A percentile compares a stretch with the other conserved stretches of the same genome.
These are phyloP conservation scores for Mytilinidion resinicola DNA, from an alignment of 495 filamentous ascomycete genomes.

Conservation along the genomic window DNA sequence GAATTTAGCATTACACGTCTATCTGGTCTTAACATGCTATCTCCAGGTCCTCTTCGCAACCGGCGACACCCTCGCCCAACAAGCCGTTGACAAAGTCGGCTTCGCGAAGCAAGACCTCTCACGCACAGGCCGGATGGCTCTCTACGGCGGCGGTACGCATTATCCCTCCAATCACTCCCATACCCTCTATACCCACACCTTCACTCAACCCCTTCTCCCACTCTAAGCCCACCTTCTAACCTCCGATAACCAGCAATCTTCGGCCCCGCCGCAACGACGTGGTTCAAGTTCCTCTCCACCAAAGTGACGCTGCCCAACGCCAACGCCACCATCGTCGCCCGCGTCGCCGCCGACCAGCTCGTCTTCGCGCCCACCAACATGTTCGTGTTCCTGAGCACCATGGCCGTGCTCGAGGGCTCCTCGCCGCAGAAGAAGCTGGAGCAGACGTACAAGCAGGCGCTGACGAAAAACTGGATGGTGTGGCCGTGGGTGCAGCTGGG, in stretches of 20 bases:
- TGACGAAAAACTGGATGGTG: slow-evolving; percentile 81
- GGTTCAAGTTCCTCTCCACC: slow-evolving; percentile 75
- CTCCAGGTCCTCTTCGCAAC: slow-evolving; percentile 75
- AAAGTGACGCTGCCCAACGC: slow-evolving; percentile 55
- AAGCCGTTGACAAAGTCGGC: slow-evolving; percentile 78
- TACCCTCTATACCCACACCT: slow-evolving; percentile 7
- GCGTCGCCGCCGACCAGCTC: slow-evolving; percentile 78
- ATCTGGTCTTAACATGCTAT: neutral
- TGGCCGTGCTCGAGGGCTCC: slow-evolving; percentile 81
- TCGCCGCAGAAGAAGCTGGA: slow-evolving; percentile 64
- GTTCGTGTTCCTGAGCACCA: slow-evolving; percentile 71
- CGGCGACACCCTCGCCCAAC: slow-evolving; percentile 89
- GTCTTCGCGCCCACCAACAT: slow-evolving; percentile 80
- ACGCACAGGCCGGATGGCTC: slow-evolving; percentile 81
- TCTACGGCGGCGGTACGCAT: slow-evolving; percentile 78
- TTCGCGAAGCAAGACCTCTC: slow-evolving; percentile 70
- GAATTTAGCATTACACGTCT: no score
- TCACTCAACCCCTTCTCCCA: slow-evolving; percentile 11
- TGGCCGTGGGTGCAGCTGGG: slow-evolving; percentile 88
- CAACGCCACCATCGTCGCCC: slow-evolving; percentile 67
- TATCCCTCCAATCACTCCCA: slow-evolving; percentile 1
- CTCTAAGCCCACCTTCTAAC: slow-evolving; percentile 7
- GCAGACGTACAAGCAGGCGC: slow-evolving; percentile 57
- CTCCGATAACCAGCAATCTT: slow-evolving; percentile 58
- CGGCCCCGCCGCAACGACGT: slow-evolving; percentile 81